Base-by-base conservation (phyloP, 352 stramenopile genomes). In the Pythium oligandrum region DNA sequence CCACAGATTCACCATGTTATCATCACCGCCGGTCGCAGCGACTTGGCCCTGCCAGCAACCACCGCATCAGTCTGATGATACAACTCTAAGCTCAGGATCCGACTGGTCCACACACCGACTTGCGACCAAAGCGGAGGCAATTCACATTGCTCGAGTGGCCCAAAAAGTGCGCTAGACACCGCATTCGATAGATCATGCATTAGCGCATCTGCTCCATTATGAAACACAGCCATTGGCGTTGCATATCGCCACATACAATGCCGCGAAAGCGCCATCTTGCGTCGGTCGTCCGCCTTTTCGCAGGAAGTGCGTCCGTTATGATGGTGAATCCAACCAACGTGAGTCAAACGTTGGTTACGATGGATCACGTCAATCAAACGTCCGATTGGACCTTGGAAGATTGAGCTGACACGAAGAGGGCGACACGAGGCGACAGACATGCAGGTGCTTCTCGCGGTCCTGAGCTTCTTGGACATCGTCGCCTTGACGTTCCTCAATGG, bases 401-500 rank as follows among this genome's bases (percentile, higher is more conserved):
- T 26, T 26, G 17, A 26, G 17, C 17, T 26, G 17, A 26, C 17
- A 26, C 17, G 17, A 26, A 26, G 17, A 26, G 17, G 17, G 17
- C 17, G 17, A 26, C 17, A 26, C 17, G 17, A 26, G 17, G 17
- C 17, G 17, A 26, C 33, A 35, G 30, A 49, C 33, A 92, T 94
- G 79, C 63, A 83, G 56, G 79, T 94, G 40, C 52, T 91, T 36
- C 55, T 89, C 12, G 83, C 81, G 44, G 78, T 94, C 59, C 71
- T 92, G 42, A 83, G 70, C 64, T 94, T 94, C 67, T 66, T 90
- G 40, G 73, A 88, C 64, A 91, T 94, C 53, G 75, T 92, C 55
- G 78, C 75, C 48, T 75, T 94, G 51, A 94, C 83, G 40, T 94
- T 94, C 60, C 71, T 92, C 34, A 94, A 94, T 48, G 83, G 83